Percentiles rank a stretch among this genome's conserved stretches.
These are phyloP conservation scores for Rosellinia necatrix DNA, from an alignment of 2,329 filamentous ascomycete genomes.

Conservation along the genomic window DNA sequence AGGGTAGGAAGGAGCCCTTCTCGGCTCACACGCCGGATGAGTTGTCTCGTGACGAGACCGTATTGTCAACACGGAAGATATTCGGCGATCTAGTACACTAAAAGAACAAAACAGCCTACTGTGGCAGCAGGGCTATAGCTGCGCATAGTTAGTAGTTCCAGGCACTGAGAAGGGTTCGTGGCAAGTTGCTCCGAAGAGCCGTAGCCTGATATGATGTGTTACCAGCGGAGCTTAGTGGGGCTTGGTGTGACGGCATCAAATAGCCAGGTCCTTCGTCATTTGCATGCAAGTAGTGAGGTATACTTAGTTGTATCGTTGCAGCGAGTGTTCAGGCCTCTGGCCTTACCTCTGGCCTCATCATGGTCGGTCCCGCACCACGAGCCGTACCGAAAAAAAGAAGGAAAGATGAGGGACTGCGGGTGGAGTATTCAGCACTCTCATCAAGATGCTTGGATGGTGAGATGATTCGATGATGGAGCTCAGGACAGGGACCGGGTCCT, in stretches of 20 bases:
- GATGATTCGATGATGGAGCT: conserved; percentile 23
- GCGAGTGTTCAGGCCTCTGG: conserved; percentile 21
- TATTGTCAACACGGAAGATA: background rate
- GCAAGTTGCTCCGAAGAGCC: conserved; percentile 53
- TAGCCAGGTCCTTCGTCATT: conserved; percentile 26
- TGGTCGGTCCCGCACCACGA: conserved; percentile 13
- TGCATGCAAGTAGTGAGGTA: conserved; percentile 8
- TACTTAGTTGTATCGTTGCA: conserved; percentile 21
- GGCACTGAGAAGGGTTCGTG: conserved; percentile 39
- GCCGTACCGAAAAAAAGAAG: conserved; percentile 15
- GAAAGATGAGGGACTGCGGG: conserved; percentile 19
- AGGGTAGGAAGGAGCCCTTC: background rate
- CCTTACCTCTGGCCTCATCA: too few species aligned
- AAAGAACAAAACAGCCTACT: background rate
- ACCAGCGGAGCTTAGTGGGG: conserved; percentile 39
- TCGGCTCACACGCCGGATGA: background rate
- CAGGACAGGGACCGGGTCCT: conserved; percentile 23
- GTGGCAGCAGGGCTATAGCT: conserved; percentile 14
- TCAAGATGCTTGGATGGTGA: conserved; percentile 14
- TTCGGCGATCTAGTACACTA: background rate
- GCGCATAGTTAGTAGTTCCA: too few species aligned
- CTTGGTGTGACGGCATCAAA: conserved; percentile 40
- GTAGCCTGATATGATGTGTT: conserved; percentile 52
- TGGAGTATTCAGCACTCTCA: conserved; percentile 14
- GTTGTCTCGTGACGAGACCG: background rate